Evolutionary conservation across 768 basidiomycete species (phyloP), one percentile per base, ranked within the genome.

Genomic region (Gelatoporia subvermispora): DNA sequence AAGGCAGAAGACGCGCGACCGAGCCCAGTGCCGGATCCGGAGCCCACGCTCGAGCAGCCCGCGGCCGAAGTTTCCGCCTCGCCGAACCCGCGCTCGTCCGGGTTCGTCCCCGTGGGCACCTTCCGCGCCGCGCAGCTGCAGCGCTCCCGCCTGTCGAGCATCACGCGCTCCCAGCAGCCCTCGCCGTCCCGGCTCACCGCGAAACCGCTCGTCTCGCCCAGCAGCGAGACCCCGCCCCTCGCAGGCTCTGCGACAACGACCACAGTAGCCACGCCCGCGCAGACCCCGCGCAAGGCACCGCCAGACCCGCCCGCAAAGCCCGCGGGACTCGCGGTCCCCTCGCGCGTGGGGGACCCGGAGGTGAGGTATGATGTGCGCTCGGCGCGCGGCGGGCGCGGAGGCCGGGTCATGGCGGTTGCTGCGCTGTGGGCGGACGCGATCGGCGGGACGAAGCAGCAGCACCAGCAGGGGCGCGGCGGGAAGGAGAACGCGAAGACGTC

Each of bases 41-140:
- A 31, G 28, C 28, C 28, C 7, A 31, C 5, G 28, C 13, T 13
- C 28, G 28, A 31, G 28, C 28, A 7, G 28, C 28, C 7, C 7
- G 28, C 5, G 13, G 21, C 15, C 3, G 41, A 50, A 13, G 42
- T 50, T 3, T 38, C 49, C 23, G 65, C 71, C 8, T 63, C 70
- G 0, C 84, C 85, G 0, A 82, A 88, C 60, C 84, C 85, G 22
- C 80, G 85, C 2, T 88, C 85, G 2, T 87, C 85, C 43, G 87
- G 85, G 1, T 89, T 89, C 56, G 72, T 87, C 17, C 80, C 85
- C 0, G 76, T 88, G 11, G 72, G 75, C 4, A 77, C 78, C 0
- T 70, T 79, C 42, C 77, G 75, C 45, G 66, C 42, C 11, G 21
- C 46, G 5, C 45, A 44, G 39, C 35, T 24, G n/a, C 31, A 45